These are phyloP conservation scores for Elymus sibiricus DNA, from an alignment of 176 grass and related monocot species.

Conservation along the genomic window DNA sequence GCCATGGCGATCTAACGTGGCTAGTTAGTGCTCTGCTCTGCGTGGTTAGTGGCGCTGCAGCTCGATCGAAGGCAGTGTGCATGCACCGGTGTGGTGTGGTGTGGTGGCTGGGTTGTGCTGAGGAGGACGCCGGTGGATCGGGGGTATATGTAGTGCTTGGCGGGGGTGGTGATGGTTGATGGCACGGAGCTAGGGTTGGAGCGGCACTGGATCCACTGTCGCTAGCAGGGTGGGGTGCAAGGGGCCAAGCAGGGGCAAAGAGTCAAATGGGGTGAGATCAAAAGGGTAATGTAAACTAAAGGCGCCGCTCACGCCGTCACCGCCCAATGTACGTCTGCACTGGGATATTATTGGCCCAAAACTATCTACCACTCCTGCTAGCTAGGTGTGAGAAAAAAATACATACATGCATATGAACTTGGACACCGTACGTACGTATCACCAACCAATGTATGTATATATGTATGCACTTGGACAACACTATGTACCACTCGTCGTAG, in stretches of 20 bases:
- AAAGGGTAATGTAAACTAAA: constrained; percentile 34
- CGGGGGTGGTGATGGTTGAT: background rate
- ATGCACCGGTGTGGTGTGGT: background rate
- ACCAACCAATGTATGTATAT: too few species aligned
- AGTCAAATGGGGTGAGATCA: constrained; percentile 33
- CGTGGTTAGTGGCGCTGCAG: background rate
- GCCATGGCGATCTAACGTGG: too few species aligned
- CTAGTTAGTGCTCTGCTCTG: too few species aligned
- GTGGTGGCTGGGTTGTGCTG: background rate
- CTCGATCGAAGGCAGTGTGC: too few species aligned
- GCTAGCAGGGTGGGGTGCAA: background rate
- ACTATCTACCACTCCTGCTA: background rate
- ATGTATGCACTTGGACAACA: too few species aligned
- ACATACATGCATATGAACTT: too few species aligned
- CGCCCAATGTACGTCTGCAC: background rate
- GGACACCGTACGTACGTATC: too few species aligned
- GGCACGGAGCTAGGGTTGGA: background rate
- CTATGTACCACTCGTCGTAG: too few species aligned
- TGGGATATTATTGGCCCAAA: constrained; percentile 17
- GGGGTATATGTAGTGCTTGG: background rate
- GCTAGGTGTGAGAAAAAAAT: too few species aligned
- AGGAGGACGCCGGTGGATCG: background rate
- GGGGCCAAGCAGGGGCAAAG: background rate
- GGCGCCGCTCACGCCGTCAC: background rate
- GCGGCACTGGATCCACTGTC: background rate